Evolutionary conservation across 2,329 filamentous ascomycete genomes (phyloP).

Genomic region (Alternaria longipes): DNA sequence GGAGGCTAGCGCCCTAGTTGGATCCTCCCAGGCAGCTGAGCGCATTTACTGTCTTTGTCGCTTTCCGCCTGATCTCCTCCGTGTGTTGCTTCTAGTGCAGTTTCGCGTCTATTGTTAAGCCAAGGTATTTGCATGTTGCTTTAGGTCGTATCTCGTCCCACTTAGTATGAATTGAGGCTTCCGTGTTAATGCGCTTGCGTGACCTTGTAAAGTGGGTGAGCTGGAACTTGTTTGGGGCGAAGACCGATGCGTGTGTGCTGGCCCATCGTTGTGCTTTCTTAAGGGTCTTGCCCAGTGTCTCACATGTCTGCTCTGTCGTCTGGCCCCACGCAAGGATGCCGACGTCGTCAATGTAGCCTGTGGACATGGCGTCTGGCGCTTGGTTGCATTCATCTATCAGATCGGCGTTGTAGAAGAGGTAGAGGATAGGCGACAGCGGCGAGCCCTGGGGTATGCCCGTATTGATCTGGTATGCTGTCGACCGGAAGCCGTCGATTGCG

Average conservation of each 20-base stretch:
- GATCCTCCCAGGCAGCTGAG: conserved; percentile 22
- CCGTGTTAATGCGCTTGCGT: conserved; percentile 21
- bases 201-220: conserved; percentile 39
- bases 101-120: conserved; percentile 29
- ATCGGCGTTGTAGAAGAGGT: conserved; percentile 46
- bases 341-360: conserved; percentile 38
- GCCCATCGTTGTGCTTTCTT: conserved; percentile 32
- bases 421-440: conserved; percentile 44
- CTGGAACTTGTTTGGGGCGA: conserved; percentile 42
- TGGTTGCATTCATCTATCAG: conserved; percentile 34
- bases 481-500: conserved; percentile 23
- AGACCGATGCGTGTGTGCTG: conserved; percentile 34
- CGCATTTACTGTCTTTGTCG: conserved; percentile 20
- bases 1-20: conserved; percentile 27
- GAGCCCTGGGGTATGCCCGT: conserved; percentile 44
- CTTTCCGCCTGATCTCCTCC: conserved; percentile 21
- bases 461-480: conserved; percentile 20
- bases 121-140: conserved; percentile 26
- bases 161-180: conserved; percentile 19
- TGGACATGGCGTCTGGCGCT: conserved; percentile 17
- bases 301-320: conserved; percentile 27
- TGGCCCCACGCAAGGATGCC: conserved; percentile 27
- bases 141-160: conserved; percentile 27
- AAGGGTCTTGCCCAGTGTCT: conserved; percentile 22
- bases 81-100: conserved; percentile 21